Conservation (phyloP, 169 alveolate species). For the Sarcocystis neurona region DNA sequence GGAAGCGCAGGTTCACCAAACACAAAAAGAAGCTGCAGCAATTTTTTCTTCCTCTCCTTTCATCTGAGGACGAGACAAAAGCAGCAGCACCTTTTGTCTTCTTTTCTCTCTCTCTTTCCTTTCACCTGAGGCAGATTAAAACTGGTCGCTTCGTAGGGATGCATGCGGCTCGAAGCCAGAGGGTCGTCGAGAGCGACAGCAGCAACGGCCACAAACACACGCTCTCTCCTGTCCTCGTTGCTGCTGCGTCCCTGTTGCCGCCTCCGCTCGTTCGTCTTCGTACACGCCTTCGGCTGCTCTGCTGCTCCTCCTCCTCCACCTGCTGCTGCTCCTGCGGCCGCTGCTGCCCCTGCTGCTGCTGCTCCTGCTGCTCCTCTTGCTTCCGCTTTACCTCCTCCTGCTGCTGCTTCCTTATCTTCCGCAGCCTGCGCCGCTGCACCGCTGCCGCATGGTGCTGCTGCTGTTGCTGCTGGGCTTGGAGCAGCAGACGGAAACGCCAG, state of each 20-base stretch:
- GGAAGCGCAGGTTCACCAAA: too few species aligned
- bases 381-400: neutral
- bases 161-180: neutral
- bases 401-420: too few species aligned
- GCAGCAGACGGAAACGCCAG: neutral
- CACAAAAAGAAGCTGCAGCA: too few species aligned
- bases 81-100: too few species aligned
- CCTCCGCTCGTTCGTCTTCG: neutral
- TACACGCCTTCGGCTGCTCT: neutral
- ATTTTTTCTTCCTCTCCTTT: too few species aligned
- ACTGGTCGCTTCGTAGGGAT: neutral
- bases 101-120: too few species aligned
- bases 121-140: conserved; percentile 29
- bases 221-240: neutral
- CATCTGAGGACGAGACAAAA: too few species aligned
- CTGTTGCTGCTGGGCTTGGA: neutral
- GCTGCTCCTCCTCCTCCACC: neutral
- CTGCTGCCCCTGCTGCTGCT: neutral
- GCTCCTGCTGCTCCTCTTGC: neutral
- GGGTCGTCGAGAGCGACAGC: conserved; percentile 23
- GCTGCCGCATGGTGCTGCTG: neutral
- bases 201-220: conserved; percentile 8
- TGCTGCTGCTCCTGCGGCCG: neutral
- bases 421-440: neutral
- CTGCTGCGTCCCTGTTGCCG: neutral